Evolutionary conservation across 179 eudicot species (phyloP).

Genomic region (Corrigiola litoralis): DNA sequence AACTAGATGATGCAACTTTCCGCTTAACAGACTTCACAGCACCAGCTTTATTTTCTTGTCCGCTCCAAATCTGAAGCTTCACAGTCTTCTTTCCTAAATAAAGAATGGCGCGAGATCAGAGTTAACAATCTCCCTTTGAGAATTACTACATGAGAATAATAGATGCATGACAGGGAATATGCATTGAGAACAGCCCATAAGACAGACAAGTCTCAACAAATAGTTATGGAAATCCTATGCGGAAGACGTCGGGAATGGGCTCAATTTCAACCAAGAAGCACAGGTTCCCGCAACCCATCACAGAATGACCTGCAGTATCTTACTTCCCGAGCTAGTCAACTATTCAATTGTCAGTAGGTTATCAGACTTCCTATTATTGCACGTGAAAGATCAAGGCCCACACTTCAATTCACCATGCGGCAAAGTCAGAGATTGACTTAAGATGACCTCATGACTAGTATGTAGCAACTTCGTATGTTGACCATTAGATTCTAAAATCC

Average conservation of each 20-base stretch:
- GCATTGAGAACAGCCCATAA: not conserved
- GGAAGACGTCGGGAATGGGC: too few species aligned
- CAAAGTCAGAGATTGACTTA: not conserved
- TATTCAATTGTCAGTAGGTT: not conserved
- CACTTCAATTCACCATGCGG: not conserved
- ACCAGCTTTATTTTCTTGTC: constrained; percentile 33
- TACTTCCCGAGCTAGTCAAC: not conserved
- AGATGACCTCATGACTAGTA: not conserved
- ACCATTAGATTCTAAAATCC: not conserved
- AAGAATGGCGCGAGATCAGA: constrained; percentile 2
- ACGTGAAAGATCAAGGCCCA: too few species aligned
- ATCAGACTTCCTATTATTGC: too few species aligned
- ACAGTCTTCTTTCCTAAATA: constrained; percentile 63
- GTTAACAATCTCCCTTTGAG: not conserved
- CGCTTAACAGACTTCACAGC: constrained; percentile 51
- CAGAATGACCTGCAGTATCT: too few species aligned
- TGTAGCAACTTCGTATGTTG: not conserved
- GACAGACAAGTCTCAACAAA: too few species aligned
- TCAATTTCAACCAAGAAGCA: too few species aligned
- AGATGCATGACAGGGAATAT: not conserved
- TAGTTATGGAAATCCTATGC: too few species aligned
- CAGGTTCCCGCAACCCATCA: not conserved
- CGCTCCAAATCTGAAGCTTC: constrained; percentile 54
- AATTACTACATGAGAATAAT: too few species aligned
- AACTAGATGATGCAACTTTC: constrained; percentile 42